Conservation (phyloP, 2,329 filamentous ascomycete species). For the Cladophialophora carrionii region DNA sequence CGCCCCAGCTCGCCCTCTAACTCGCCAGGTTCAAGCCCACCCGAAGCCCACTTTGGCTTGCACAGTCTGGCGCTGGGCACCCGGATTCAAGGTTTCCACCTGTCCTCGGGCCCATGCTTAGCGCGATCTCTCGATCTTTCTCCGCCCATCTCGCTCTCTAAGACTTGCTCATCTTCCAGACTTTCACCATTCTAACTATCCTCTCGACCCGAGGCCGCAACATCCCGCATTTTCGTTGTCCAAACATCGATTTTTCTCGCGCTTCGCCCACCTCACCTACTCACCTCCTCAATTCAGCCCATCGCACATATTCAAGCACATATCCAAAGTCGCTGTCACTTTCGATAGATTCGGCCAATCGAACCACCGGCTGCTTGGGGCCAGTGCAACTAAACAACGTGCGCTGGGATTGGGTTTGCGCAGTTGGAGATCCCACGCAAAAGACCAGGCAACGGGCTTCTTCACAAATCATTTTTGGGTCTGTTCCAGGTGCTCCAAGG, state of each 20-base stretch:
- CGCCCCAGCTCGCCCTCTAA: constrained; percentile 8
- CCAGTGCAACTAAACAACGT: constrained; percentile 1
- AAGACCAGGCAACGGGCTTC: background rate
- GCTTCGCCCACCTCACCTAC: background rate
- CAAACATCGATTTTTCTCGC: constrained; percentile 1
- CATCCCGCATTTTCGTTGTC: constrained; percentile 6
- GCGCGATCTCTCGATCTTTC: constrained; percentile 40
- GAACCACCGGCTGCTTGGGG: background rate
- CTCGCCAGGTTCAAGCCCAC: constrained; percentile 16
- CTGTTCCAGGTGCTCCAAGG: constrained; percentile 1
- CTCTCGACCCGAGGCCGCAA: constrained; percentile 31
- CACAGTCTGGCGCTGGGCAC: constrained; percentile 14
- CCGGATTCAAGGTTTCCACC: constrained; percentile 21
- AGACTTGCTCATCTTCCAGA: constrained; percentile 37
- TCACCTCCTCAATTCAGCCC: background rate
- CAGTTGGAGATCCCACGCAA: background rate
- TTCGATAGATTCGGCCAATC: background rate
- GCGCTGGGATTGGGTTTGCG: constrained; percentile 4
- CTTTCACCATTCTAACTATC: constrained; percentile 31
- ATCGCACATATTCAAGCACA: background rate
- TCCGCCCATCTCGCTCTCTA: constrained; percentile 39
- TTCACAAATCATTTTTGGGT: background rate
- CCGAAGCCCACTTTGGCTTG: constrained; percentile 7
- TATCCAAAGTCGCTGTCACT: background rate
- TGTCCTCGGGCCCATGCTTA: constrained; percentile 28